Evolutionary conservation across 2,329 filamentous ascomycete species (phyloP), one percentile per base, ranked within the genome.

Genomic region (Exophiala phaeomuriformis): DNA sequence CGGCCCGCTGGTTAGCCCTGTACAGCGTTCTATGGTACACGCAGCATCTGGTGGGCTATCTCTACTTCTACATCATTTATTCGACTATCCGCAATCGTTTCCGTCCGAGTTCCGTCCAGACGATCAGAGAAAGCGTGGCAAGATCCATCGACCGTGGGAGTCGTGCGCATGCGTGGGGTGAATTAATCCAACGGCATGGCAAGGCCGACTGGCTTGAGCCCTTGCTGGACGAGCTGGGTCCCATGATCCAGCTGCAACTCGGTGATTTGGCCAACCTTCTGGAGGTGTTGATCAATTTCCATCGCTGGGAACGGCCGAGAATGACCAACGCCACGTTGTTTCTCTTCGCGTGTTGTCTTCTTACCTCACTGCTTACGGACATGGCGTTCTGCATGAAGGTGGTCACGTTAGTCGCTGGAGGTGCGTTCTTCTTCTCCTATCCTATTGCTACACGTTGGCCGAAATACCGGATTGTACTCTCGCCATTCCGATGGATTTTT

Each of bases 1-100:
- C 71, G 3, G 61, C 50, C 3, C 64, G 60, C 51, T 73, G 69
- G 71, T 59, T 71, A 27, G 59, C 56, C 1, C 51, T 71, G 2
- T 72, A 67, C 60, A 36, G 64, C 1, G 37, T 67, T 12, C 50
- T 72, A 8, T 73, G 68, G 69, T 66, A 71, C 27, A 63, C 63
- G 12, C 63, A 69, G 46, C 66, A 69, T 55, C 57, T 70, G 12
- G 60, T 70, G 40, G 67, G 64, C 5, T 73, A 69, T 49, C 37
- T 67, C 8, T 68, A 65, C 27, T 62, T 51, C n/a, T 72, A 67
- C 51, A 61, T 68, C 43, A 62, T 68, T 12, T 69, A 66, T 51
- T 64, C 66, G 28, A 66, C 67, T 5, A 7, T 71, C 3, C 62
- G 60, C 32, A 68, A 68, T 47, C 61, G 63, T 5, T 67, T 63